phyloP scores from a whole-genome alignment of 2,329 filamentous ascomycete species.

The Lachnellula occidentalis region DNA sequence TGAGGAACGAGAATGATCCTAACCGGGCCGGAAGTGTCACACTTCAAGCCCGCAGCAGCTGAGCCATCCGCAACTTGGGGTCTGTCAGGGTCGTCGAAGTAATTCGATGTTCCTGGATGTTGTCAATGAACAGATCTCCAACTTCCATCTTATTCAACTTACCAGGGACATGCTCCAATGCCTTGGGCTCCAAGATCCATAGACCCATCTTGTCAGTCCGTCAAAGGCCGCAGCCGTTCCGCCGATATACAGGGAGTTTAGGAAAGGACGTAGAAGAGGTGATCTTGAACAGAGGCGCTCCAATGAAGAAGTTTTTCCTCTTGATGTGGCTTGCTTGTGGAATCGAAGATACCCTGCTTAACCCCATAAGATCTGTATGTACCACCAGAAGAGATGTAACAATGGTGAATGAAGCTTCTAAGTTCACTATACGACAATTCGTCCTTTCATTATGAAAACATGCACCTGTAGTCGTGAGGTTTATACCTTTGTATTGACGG shows the following conservation, averaged over 20 bases:
- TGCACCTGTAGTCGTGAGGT: no score
- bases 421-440: no score
- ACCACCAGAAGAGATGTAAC: no score
- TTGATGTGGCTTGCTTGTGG: no score
- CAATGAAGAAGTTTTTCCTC: not conserved
- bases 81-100: slow-evolving; percentile 54
- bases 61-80: slow-evolving; percentile 36
- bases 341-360: no score
- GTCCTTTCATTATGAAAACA: no score
- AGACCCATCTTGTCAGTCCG: slow-evolving; percentile 35
- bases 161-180: slow-evolving; percentile 70
- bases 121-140: not conserved
- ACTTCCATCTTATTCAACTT: slow-evolving; percentile 10
- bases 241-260: not conserved
- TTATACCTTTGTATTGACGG: no score
- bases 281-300: not conserved
- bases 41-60: slow-evolving; percentile 56
- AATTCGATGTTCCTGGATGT: slow-evolving; percentile 51
- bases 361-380: no score
- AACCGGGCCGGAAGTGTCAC: slow-evolving; percentile 58
- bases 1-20: slow-evolving; percentile 84
- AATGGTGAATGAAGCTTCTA: no score
- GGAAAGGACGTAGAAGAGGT: not conserved
- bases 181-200: slow-evolving; percentile 65
- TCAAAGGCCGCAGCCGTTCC: no score